Evolutionary conservation across 1,284 basidiomycete genomes (phyloP).

Genomic region (Ustilago cynodontis): DNA sequence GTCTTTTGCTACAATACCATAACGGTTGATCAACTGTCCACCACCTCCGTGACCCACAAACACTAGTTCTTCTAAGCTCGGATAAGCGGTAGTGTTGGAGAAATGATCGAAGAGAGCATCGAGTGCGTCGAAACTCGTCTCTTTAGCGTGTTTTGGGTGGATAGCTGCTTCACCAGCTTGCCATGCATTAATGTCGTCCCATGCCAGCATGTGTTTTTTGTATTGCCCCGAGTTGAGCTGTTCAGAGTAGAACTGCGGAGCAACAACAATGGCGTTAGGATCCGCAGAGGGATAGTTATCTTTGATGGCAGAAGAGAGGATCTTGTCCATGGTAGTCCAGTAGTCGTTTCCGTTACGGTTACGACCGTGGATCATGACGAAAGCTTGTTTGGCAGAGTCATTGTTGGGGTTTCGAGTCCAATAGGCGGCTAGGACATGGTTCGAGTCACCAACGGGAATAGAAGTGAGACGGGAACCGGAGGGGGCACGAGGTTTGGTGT

Average conservation of each 20-base stretch:
- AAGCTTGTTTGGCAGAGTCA: conserved; percentile 56
- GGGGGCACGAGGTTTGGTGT: conserved; percentile 45
- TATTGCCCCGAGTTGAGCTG: conserved; percentile 62
- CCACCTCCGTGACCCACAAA: conserved; percentile 69
- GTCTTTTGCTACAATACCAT: conserved; percentile 60
- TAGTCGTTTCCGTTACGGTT: conserved; percentile 59
- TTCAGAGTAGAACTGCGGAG: conserved; percentile 63
- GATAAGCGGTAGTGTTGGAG: conserved; percentile 50
- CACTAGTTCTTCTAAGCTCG: conserved; percentile 59
- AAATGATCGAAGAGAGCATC: conserved; percentile 62
- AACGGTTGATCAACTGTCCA: conserved; percentile 65
- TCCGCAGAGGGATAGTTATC: conserved; percentile 37
- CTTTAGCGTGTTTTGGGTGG: conserved; percentile 53
- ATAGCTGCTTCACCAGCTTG: conserved; percentile 61
- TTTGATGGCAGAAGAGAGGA: conserved; percentile 46
- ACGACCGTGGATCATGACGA: conserved; percentile 67
- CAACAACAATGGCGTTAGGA: conserved; percentile 56
- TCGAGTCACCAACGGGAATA: conserved; percentile 39
- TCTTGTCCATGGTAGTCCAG: conserved; percentile 60
- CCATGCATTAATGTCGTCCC: conserved; percentile 66
- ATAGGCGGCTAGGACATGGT: conserved; percentile 52
- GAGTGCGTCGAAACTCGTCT: conserved; percentile 63
- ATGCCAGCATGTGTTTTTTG: conserved; percentile 54
- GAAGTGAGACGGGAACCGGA: conserved; percentile 48
- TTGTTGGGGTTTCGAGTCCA: conserved; percentile 49